These are phyloP conservation scores for Eucalyptus sp. DNA, from an alignment of 345 rosid genomes.

Conservation along the genomic window DNA sequence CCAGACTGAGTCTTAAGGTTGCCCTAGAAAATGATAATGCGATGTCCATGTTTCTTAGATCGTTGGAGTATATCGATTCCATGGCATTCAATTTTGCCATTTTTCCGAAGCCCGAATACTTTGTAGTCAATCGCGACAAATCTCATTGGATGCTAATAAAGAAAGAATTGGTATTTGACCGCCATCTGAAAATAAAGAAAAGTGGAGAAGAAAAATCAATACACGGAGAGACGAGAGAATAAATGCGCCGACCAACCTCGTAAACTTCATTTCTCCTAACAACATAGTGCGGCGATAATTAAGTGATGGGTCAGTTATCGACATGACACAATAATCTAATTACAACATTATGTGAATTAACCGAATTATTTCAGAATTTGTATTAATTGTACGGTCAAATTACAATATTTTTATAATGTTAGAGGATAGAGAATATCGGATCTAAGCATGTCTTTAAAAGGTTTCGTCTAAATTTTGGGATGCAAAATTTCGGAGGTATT, in stretches of 20 bases:
- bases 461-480: too few relatives aligned
- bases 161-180: not conserved
- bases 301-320: not conserved
- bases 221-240: not conserved
- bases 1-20: not conserved
- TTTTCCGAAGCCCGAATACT: not conserved
- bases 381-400: not conserved
- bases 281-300: not conserved
- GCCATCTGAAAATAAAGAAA: not conserved
- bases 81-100: not conserved
- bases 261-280: not conserved
- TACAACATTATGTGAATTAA: not conserved
- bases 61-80: not conserved
- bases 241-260: not conserved
- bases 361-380: not conserved
- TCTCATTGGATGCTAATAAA: not conserved
- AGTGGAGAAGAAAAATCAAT: not conserved
- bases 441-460: fast-evolving
- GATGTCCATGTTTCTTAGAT: not conserved
- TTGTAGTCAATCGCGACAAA: not conserved
- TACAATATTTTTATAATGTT: not conserved
- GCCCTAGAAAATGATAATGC: not conserved
- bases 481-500: too few relatives aligned
- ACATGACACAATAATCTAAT: not conserved
- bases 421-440: too few relatives aligned